A percentile compares a stretch with the other conserved stretches of the same genome.
These are phyloP conservation scores for Macrotyloma uniflorum DNA, from an alignment of 306 rosid species.

Conservation along the genomic window DNA sequence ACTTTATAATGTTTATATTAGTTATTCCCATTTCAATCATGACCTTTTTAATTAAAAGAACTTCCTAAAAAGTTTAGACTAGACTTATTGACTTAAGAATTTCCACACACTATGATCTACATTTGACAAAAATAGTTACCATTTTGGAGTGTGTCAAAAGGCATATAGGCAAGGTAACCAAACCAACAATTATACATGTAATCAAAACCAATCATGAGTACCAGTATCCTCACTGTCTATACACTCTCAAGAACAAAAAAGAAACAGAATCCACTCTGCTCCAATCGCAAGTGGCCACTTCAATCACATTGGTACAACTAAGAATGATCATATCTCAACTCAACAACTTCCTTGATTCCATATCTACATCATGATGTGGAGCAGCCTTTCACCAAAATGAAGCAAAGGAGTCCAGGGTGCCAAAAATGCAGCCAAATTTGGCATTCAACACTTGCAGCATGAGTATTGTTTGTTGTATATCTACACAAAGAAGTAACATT, in stretches of 20 bases:
- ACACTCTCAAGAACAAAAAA: constrained; percentile 35
- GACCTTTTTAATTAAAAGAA: no score
- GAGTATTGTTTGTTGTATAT: constrained; percentile 35
- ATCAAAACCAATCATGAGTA: constrained; percentile 20
- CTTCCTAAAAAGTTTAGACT: no score
- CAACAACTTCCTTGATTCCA: constrained; percentile 28
- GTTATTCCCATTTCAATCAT: no score
- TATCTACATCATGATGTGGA: constrained; percentile 37
- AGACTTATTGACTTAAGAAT: no score
- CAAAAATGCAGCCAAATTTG: constrained; percentile 31
- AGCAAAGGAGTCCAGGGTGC: constrained; percentile 29
- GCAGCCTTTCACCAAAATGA: constrained; percentile 38
- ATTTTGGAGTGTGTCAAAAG: constrained; percentile 1
- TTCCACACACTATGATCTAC: no score
- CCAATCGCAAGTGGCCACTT: constrained; percentile 23
- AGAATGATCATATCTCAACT: constrained; percentile 27
- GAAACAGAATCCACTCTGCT: constrained; percentile 28
- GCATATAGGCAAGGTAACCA: constrained; percentile 13
- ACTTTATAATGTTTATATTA: no score
- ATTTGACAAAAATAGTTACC: no score
- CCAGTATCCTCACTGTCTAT: constrained; percentile 40
- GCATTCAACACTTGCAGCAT: constrained; percentile 31
- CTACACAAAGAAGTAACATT: constrained; percentile 40
- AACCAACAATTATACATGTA: constrained; percentile 37
- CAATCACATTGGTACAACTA: constrained; percentile 28